Base-by-base conservation (phyloP, 805 yeast species). In the Ogataea haglerorum region DNA sequence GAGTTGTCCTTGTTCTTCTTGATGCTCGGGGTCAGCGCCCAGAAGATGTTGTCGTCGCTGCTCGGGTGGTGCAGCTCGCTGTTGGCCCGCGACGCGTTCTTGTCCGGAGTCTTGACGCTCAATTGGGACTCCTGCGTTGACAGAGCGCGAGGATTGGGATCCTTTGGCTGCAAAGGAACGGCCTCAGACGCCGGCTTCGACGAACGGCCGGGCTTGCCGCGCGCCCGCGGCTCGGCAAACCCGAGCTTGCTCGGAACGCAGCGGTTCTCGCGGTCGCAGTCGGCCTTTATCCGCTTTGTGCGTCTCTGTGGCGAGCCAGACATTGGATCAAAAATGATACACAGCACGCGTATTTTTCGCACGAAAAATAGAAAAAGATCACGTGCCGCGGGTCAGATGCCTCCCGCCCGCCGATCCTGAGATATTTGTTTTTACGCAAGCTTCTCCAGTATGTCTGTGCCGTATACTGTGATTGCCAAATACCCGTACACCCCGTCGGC, bases 11-110 rank as follows among this genome's bases (percentile, higher is more conserved):
- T 43, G 39, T 42, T 42, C 34, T 50, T 49, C 12, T 41, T 21
- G 7, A 49, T 29, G 27, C 51, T 45, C n/a, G 76, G 75, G 5
- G 73, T 67, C 10, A 55, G 54, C 12, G 63, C 69, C 76, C 76
- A 72, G 36, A 58, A 62, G 8, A 64, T 62, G 17, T 56, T 58
- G 37, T 63, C 68, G 34, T 63, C 67, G 1, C 66, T 59, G 28
- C 69, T 57, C 5, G 49, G 57, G 27, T 54, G 58, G 22, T 45
- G 46, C 16, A 26, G 16, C 6, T 46, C 42, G 13, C 23, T 10
- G 14, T 36, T 37, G 8, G 40, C 27, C 9, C 21, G 39, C 10
- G 51, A 45, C 3, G 48, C 46, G 8, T 30, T 32, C 10, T 47
- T 53, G 15, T 40, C 43, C 2, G 60, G 60, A 1, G 60, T 56